Evolutionary conservation across 202 grass and related monocot genomes (phyloP).

Genomic region (Carex arenaria): DNA sequence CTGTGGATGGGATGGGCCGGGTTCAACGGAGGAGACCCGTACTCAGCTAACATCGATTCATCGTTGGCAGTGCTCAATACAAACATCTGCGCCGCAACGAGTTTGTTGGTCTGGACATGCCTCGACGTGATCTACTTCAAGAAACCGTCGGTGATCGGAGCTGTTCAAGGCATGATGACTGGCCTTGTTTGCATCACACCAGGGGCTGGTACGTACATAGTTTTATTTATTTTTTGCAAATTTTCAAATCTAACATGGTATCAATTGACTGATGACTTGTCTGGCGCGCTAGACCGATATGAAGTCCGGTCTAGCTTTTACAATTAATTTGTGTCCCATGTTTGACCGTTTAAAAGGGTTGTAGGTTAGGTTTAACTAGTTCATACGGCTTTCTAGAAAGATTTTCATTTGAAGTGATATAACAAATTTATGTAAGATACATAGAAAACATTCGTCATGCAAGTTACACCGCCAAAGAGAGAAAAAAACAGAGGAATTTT

Average conservation of each 20-base stretch:
- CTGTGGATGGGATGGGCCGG: slow-evolving; percentile 97
- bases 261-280: slow-evolving; percentile 3
- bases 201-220: slow-evolving; percentile 48
- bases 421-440: too few relatives aligned
- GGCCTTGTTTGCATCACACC: slow-evolving; percentile 96
- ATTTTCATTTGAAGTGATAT: not conserved
- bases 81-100: slow-evolving; percentile 83
- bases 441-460: too few relatives aligned
- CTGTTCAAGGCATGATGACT: slow-evolving; percentile 96
- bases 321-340: not conserved
- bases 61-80: slow-evolving; percentile 89
- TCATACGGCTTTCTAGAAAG: slow-evolving; percentile 3
- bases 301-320: not conserved
- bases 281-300: too few relatives aligned
- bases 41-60: slow-evolving; percentile 67
- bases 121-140: slow-evolving; percentile 96
- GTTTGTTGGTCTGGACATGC: slow-evolving; percentile 90
- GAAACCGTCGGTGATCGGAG: slow-evolving; percentile 94
- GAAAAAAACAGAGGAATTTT: too few relatives aligned
- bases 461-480: too few relatives aligned
- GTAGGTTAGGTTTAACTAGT: not conserved
- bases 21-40: slow-evolving; percentile 93
- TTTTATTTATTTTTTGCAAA: not conserved
- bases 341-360: slow-evolving; percentile 2
- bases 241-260: not conserved